These are phyloP conservation scores for Colletotrichum sojae DNA, from an alignment of 2,329 filamentous ascomycete species.

Conservation along the genomic window DNA sequence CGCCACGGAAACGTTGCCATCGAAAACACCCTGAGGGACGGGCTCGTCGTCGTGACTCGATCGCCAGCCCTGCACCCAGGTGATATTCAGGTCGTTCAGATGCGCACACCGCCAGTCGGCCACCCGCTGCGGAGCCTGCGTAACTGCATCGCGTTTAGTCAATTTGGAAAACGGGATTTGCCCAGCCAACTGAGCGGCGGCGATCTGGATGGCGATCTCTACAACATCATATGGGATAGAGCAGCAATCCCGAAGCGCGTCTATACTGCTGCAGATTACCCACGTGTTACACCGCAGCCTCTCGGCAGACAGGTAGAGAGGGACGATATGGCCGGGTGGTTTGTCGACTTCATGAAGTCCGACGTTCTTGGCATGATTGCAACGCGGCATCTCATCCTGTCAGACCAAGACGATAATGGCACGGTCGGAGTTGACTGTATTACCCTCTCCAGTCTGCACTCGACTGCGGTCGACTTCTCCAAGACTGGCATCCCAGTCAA, in stretches of 20 bases:
- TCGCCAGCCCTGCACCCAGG: slow-evolving; percentile 87
- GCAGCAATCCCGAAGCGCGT: slow-evolving; percentile 58
- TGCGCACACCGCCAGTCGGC: slow-evolving; percentile 70
- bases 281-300: slow-evolving; percentile 67
- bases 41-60: slow-evolving; percentile 77
- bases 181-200: slow-evolving; percentile 86
- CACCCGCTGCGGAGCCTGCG: slow-evolving; percentile 74
- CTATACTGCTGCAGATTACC: slow-evolving; percentile 79
- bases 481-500: slow-evolving; percentile 78
- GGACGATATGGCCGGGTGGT: slow-evolving; percentile 83
- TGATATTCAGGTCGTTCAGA: slow-evolving; percentile 78
- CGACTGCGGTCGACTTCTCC: slow-evolving; percentile 81
- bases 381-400: slow-evolving; percentile 73
- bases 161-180: slow-evolving; percentile 78
- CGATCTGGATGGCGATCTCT: slow-evolving; percentile 87
- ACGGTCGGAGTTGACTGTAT: slow-evolving; percentile 67
- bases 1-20: slow-evolving; percentile 41
- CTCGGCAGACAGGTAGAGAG: slow-evolving; percentile 72
- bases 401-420: slow-evolving; percentile 69
- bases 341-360: slow-evolving; percentile 81
- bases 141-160: slow-evolving; percentile 87
- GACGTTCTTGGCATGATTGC: slow-evolving; percentile 78
- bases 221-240: slow-evolving; percentile 82
- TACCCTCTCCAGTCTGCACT: slow-evolving; percentile 74
- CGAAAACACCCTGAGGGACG: slow-evolving; percentile 49